Percentiles rank a stretch among this genome's conserved stretches.
Evolutionary conservation across 768 basidiomycete species (phyloP).

Genomic region (Stropharia rugosoannulata): DNA sequence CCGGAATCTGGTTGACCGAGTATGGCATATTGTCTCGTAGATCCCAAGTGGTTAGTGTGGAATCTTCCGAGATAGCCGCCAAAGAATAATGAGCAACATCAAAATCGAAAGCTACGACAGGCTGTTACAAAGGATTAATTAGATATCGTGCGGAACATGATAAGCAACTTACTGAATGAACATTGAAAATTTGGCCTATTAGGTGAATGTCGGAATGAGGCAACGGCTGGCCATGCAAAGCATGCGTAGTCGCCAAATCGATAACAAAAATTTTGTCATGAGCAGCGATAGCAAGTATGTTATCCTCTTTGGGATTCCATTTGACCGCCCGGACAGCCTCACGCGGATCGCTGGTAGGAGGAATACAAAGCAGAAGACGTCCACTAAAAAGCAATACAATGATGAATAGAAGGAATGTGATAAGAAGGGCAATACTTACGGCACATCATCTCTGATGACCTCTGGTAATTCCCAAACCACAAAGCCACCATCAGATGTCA

Average conservation of each 20-base stretch:
- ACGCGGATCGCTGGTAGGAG: conserved; percentile 56
- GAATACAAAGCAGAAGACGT: conserved; percentile 64
- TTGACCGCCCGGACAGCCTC: conserved; percentile 80
- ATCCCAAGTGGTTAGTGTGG: conserved; percentile 81
- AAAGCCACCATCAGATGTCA: conserved; percentile 87
- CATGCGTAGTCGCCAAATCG: conserved; percentile 63
- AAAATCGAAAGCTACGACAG: conserved; percentile 83
- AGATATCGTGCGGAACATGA: neutral
- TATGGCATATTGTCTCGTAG: conserved; percentile 75
- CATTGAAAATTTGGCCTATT: conserved; percentile 65
- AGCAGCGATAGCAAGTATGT: conserved; percentile 81
- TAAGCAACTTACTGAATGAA: conserved; percentile 58
- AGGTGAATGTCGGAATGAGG: conserved; percentile 68
- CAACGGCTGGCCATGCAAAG: conserved; percentile 63
- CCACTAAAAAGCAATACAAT: conserved; percentile 42
- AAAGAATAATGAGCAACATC: conserved; percentile 75
- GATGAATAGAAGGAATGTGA: conserved; percentile 1
- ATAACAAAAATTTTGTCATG: conserved; percentile 74
- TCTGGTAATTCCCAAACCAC: conserved; percentile 88
- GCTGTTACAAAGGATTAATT: conserved; percentile 36
- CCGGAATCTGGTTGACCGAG: conserved; percentile 72
- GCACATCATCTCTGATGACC: conserved; percentile 81
- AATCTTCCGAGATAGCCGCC: conserved; percentile 81
- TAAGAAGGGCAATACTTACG: conserved; percentile 47
- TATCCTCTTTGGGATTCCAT: conserved; percentile 84